Evolutionary conservation across 2,329 filamentous ascomycete species (phyloP).

Genomic region (Aspergillus sp.): DNA sequence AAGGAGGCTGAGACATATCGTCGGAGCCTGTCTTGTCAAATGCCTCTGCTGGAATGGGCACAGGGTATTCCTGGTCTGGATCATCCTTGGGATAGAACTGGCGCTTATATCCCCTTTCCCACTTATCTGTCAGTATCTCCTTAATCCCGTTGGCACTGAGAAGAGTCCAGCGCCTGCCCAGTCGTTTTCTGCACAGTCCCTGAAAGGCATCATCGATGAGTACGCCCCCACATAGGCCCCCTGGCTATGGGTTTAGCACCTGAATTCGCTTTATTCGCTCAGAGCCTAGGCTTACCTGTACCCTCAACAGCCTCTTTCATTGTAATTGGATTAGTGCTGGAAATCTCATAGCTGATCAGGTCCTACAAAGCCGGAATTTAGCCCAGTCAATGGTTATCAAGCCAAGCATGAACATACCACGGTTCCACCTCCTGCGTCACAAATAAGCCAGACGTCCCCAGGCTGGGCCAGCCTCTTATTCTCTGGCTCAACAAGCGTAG

Average conservation of each 20-base stretch:
- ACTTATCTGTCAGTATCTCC: slow-evolving; percentile 2
- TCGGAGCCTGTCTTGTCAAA: background rate
- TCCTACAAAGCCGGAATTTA: background rate
- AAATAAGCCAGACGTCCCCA: slow-evolving; percentile 6
- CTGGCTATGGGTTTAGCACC: background rate
- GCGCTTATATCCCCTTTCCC: slow-evolving; percentile 3
- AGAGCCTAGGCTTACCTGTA: background rate
- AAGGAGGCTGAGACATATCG: background rate
- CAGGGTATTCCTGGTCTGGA: background rate
- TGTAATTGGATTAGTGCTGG: background rate
- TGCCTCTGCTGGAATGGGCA: background rate
- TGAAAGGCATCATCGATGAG: slow-evolving; percentile 8
- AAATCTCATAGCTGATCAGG: slow-evolving; percentile 2
- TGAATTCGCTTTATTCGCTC: no score
- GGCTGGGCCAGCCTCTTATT: background rate
- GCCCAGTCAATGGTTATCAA: no score
- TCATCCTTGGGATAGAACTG: background rate
- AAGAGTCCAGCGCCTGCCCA: background rate
- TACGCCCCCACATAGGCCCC: slow-evolving; percentile 3
- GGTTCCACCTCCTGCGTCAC: slow-evolving; percentile 5
- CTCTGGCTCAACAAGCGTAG: slow-evolving; percentile 3
- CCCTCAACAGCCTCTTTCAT: slow-evolving; percentile 10
- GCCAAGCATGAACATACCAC: background rate
- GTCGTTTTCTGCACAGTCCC: background rate
- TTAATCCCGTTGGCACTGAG: slow-evolving; percentile 3